Base-by-base conservation (phyloP, 1,284 basidiomycete species). In the Ceratobasidium sp. region DNA sequence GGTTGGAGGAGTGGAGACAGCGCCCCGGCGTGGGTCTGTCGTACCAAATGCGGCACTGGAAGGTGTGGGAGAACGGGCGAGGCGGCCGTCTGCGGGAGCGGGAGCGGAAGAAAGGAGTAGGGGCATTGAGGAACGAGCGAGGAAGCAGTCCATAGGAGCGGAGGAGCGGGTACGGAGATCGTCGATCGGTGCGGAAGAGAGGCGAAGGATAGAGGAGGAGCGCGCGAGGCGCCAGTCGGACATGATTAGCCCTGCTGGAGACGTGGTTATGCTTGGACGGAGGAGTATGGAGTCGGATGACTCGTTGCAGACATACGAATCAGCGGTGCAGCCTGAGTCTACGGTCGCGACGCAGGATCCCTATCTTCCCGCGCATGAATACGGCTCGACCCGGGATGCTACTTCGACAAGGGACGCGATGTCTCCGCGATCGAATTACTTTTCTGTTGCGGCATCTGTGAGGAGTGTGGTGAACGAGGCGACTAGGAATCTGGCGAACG, bases 341-440 rank as follows among this genome's bases (percentile, higher is more conserved):
- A 71, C 67, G n/a, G 38, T 50, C 21, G 50, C 49, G n/a, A 69
- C 52, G 41, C 43, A 55, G 16, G 66, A 69, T 32, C 35, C 35
- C 6, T 38, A 38, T 38, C 11, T 5, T 38, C 35, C 35, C 35
- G 35, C 35, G 4, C 35, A 38, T 4, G 35, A 38, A 11, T 38
- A 38, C 11, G 11, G 11, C 35, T 38, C 35, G 35, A 18, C 62
- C 1, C 67, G 32, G 26, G 57, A 58, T 23, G 44, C 13, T 57
- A 47, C 57, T 23, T 71, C 67, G 57, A 44, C 55, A 18, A 57
- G 55, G 30, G 67, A 71, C 21, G 55, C 67, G 2, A 59, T 71
- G 67, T 71, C 67, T 43, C 67, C 67, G 30, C 28, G 55, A 32
- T 71, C 67, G 21, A 71, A 71, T 47, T 71, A 71, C 28, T 47